phyloP scores from a whole-genome alignment of 495 filamentous ascomycete species.

The Podospora pseudoanserina region DNA sequence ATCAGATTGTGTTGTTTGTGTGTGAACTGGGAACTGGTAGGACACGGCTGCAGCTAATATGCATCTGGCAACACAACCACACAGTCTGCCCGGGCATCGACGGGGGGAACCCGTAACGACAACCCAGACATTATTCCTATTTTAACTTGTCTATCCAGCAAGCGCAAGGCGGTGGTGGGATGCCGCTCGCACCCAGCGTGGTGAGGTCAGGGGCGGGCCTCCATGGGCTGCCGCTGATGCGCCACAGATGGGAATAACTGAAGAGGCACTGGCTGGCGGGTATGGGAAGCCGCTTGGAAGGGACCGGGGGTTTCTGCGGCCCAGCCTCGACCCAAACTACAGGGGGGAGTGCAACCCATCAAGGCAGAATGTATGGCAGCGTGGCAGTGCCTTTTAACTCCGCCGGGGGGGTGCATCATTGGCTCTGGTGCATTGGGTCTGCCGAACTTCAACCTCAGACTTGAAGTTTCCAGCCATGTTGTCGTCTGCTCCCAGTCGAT shows the following conservation, averaged over 20 bases:
- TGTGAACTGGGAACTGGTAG: neutral
- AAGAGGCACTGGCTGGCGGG: neutral
- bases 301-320: neutral
- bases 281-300: neutral
- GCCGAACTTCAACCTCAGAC: neutral
- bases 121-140: neutral
- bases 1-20: neutral
- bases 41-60: neutral
- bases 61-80: neutral
- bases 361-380: neutral
- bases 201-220: neutral
- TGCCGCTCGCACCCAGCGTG: neutral
- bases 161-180: neutral
- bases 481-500: neutral
- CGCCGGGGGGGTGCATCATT: conserved; percentile 3
- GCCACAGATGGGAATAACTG: neutral
- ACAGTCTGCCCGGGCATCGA: neutral
- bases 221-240: neutral
- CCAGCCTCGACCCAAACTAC: conserved; percentile 1
- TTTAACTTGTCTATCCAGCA: neutral
- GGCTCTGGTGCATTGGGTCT: neutral
- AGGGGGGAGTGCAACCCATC: neutral
- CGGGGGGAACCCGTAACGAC: neutral
- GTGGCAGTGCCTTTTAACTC: neutral
- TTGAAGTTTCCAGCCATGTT: neutral